A percentile compares a stretch with the other conserved stretches of the same genome.
Conservation (phyloP, 2,329 filamentous ascomycete genomes). For the Tothia fuscella region DNA sequence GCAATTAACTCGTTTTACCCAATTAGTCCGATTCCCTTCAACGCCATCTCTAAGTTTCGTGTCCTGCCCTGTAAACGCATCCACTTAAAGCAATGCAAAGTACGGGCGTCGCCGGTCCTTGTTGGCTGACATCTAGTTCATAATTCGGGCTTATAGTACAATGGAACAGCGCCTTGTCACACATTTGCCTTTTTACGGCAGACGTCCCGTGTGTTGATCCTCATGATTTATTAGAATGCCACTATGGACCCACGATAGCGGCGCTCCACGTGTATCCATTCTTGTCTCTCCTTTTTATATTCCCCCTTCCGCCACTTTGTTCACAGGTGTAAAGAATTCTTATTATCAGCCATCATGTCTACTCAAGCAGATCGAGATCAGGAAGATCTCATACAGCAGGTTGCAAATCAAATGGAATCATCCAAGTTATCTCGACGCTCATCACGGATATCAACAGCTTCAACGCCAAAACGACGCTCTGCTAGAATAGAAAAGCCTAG, state of each 20-base stretch:
- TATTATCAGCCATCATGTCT: background rate
- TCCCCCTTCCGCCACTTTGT: background rate
- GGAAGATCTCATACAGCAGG: background rate
- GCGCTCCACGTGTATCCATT: background rate
- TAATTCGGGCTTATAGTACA: background rate
- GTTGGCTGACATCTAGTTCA: slow-evolving; percentile 5
- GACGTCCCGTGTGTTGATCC: background rate
- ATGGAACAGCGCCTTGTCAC: background rate
- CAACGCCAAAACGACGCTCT: slow-evolving; percentile 1
- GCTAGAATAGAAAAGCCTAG: slow-evolving; percentile 7
- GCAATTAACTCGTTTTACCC: slow-evolving; percentile 6
- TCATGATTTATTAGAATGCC: background rate
- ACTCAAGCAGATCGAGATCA: slow-evolving; percentile 1
- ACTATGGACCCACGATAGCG: background rate
- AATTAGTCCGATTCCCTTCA: slow-evolving; percentile 6
- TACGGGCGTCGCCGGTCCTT: slow-evolving; percentile 4
- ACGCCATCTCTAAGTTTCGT: slow-evolving; percentile 4
- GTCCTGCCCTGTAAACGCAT: slow-evolving; percentile 1
- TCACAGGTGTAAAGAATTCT: background rate
- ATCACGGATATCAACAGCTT: background rate
- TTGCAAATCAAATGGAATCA: background rate
- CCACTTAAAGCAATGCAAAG: slow-evolving; percentile 2
- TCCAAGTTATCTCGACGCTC: background rate
- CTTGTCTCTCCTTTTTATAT: no score
- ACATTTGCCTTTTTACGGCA: slow-evolving; percentile 1